These are phyloP conservation scores for Yamadazyma sp. DNA, from an alignment of 805 yeast genomes.

Conservation along the genomic window DNA sequence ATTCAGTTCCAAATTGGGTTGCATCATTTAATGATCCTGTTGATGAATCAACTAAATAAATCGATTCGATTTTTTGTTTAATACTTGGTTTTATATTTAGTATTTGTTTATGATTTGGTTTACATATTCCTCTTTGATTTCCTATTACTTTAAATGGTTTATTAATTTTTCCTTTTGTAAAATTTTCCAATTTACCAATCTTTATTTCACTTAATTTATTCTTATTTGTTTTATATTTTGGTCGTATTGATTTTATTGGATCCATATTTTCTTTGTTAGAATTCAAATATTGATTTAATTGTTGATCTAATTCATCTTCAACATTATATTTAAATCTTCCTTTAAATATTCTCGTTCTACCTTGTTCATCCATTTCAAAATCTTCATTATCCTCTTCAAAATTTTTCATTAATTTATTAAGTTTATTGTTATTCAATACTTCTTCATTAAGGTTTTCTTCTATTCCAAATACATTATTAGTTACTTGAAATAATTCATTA, in stretches of 20 bases:
- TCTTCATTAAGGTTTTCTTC: conserved; percentile 3
- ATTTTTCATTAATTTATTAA: conserved; percentile 33
- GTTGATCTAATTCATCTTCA: conserved; percentile 31
- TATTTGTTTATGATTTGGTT: conserved; percentile 33
- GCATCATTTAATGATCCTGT: conserved; percentile 62
- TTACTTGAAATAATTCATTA: conserved; percentile 13
- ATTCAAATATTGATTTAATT: conserved; percentile 22
- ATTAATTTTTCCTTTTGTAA: background rate
- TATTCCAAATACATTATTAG: conserved; percentile 9
- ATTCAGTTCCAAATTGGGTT: conserved; percentile 65
- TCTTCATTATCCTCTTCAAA: conserved; percentile 26
- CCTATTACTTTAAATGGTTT: conserved; percentile 5
- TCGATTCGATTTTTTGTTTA: conserved; percentile 21
- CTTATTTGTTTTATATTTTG: conserved; percentile 3
- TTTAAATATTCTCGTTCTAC: conserved; percentile 32
- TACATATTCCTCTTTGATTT: conserved; percentile 34
- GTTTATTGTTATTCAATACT: conserved; percentile 26
- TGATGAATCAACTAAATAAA: conserved; percentile 58
- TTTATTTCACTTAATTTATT: background rate
- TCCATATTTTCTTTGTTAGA: conserved; percentile 32
- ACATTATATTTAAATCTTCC: conserved; percentile 26
- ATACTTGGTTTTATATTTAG: conserved; percentile 32
- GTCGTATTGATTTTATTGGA: conserved; percentile 12
- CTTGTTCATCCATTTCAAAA: conserved; percentile 32
- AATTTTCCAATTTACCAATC: background rate